Evolutionary conservation across 306 rosid genomes (phyloP).

Genomic region (Coriaria nepalensis): DNA sequence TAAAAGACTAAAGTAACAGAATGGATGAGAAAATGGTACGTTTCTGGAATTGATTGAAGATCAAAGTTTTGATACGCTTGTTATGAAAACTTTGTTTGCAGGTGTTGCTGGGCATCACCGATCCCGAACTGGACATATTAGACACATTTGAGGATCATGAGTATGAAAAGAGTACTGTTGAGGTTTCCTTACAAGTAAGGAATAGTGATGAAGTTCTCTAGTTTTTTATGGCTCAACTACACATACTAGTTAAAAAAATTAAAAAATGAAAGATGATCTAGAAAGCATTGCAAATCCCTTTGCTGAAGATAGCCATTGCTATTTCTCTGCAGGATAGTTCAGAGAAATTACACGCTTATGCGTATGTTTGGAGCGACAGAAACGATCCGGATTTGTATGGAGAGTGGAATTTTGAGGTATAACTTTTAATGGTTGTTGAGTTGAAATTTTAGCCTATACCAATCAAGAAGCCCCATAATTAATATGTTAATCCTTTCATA

Average conservation of each 20-base stretch:
- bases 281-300: neutral
- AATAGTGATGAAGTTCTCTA: slow-evolving; percentile 1
- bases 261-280: no score
- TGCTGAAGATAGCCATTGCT: neutral
- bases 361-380: slow-evolving; percentile 66
- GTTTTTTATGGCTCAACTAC: neutral
- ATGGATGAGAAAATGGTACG: slow-evolving; percentile 1
- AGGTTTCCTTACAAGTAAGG: slow-evolving; percentile 36
- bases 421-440: slow-evolving; percentile 5
- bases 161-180: slow-evolving; percentile 50
- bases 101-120: slow-evolving; percentile 64
- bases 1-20: neutral
- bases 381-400: slow-evolving; percentile 66
- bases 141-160: slow-evolving; percentile 78
- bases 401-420: slow-evolving; percentile 88
- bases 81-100: slow-evolving; percentile 15
- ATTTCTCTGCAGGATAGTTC: slow-evolving; percentile 42
- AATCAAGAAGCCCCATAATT: neutral
- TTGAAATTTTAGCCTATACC: neutral
- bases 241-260: neutral
- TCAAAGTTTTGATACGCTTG: neutral
- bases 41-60: neutral
- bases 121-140: slow-evolving; percentile 43
- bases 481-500: neutral
- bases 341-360: slow-evolving; percentile 25